Conservation (phyloP, 2,329 filamentous ascomycete genomes). For the Hyphodiscus sp. region DNA sequence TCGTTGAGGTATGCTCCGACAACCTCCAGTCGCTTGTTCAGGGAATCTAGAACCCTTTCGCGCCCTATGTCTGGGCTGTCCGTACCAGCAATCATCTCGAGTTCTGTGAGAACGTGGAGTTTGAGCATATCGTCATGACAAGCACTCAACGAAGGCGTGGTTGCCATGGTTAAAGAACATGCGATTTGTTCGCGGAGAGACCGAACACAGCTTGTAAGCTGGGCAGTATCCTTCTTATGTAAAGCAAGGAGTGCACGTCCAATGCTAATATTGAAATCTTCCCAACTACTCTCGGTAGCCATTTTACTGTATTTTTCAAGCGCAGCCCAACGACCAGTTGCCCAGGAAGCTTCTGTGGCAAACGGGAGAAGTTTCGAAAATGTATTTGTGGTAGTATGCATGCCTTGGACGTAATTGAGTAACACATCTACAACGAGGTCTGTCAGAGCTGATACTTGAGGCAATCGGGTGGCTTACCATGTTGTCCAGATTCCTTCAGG, state of each 20-base stretch:
- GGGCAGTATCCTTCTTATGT: slow-evolving; percentile 41
- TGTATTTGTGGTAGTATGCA: slow-evolving; percentile 45
- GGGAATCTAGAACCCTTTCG: slow-evolving; percentile 42
- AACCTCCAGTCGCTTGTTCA: slow-evolving; percentile 77
- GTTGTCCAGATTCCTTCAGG: slow-evolving; percentile 89
- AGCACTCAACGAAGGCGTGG: slow-evolving; percentile 73
- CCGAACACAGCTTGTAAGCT: slow-evolving; percentile 52
- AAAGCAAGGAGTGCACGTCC: slow-evolving; percentile 61
- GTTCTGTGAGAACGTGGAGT: slow-evolving; percentile 79
- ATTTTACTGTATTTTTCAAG: slow-evolving; percentile 59
- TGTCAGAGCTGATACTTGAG: slow-evolving; percentile 6
- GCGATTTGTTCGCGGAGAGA: slow-evolving; percentile 65
- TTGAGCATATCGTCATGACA: slow-evolving; percentile 82
- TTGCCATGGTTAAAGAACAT: slow-evolving; percentile 66
- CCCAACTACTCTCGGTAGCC: slow-evolving; percentile 38
- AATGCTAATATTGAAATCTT: slow-evolving; percentile 78
- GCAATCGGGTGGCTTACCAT: slow-evolving; percentile 50
- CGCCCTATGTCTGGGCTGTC: slow-evolving; percentile 31
- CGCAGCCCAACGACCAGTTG: slow-evolving; percentile 73
- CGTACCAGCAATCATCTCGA: slow-evolving; percentile 65
- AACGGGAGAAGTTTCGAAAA: slow-evolving; percentile 68
- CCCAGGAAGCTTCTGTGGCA: slow-evolving; percentile 88
- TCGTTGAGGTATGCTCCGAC: slow-evolving; percentile 85
- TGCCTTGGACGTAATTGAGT: slow-evolving; percentile 77
- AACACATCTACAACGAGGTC: slow-evolving; percentile 57